Conservation (phyloP, 2,329 filamentous ascomycete species). For the Calonectria henricotiae region DNA sequence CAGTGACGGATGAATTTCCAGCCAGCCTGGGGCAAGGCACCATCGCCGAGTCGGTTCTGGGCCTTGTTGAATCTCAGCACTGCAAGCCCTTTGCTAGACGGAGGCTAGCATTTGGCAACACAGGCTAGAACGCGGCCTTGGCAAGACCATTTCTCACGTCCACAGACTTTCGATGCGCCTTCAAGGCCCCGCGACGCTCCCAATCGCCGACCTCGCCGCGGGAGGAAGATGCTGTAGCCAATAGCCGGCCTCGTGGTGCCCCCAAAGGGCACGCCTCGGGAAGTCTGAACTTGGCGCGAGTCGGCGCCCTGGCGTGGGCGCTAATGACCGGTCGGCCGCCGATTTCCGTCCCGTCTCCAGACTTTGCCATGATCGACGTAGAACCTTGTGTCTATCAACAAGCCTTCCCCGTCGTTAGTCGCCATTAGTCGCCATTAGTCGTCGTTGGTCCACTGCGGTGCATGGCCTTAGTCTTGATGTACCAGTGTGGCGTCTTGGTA, state of each 20-base stretch:
- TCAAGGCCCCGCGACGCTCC: background rate
- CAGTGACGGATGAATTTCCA: background rate
- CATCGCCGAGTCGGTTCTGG: background rate
- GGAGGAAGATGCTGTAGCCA: background rate
- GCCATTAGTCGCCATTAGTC: background rate
- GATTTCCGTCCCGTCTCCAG: slow-evolving; percentile 20
- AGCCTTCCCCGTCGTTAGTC: slow-evolving; percentile 20
- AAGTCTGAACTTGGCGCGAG: slow-evolving; percentile 10
- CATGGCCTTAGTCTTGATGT: background rate
- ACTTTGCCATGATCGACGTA: slow-evolving; percentile 15
- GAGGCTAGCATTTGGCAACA: background rate
- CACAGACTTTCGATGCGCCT: background rate
- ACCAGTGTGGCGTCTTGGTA: background rate
- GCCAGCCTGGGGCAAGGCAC: background rate
- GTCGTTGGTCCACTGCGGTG: background rate
- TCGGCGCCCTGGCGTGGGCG: slow-evolving; percentile 10
- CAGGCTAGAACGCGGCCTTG: background rate
- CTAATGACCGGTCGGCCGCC: slow-evolving; percentile 13
- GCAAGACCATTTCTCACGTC: background rate
- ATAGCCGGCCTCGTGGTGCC: background rate
- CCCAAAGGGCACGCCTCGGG: slow-evolving; percentile 10
- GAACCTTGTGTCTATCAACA: slow-evolving; percentile 20
- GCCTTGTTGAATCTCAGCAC: background rate
- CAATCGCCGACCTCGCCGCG: background rate
- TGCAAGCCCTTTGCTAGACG: background rate